Evolutionary conservation across 1,139 yeast species (phyloP), one percentile per base, ranked within the genome.

Genomic region (Yamadazyma pseudoaaseri): DNA sequence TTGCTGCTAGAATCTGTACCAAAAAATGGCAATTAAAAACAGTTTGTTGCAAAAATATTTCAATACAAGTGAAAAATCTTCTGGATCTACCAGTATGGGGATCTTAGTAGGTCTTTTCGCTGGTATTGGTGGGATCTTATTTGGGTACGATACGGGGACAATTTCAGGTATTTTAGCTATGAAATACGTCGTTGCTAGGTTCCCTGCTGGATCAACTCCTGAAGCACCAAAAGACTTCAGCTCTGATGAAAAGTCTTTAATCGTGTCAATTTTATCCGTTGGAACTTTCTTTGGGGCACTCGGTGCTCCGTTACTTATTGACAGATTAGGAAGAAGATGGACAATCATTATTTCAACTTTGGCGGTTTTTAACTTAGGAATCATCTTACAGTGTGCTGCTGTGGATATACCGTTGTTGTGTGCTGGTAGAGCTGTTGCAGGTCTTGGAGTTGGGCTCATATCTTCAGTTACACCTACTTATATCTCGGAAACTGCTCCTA

Each of bases 71-170:
- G 71, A 64, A 42, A 69, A 66, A 53, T 70, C 62, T 48, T 71
- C 76, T 26, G 71, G 74, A 7, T 71, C 76, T 35, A 67, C 77
- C 41, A 54, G 66, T 43, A 54, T 70, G 57, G 65, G 72, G 32
- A 72, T 73, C 45, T 61, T 58, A 52, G 54, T 64, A 56, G 70
- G 79, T 70, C 48, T 54, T 20, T 65, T 63, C 41, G 71, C 70
- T 38, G 82, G 85, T 39, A 76, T 79, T 47, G 86, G 84, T 61
- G 86, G 86, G 51, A 44, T 79, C 49, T 77, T 81, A 42, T 82
- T 73, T 54, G 89, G 89, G 44, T 81, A 81, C 74, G 89, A 81
- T 62, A 81, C 89, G 18, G 89, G 89, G 62, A 79, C 86, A 46
- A 81, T 82, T 52, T 75, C 84, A 24, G 95, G 95, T 51, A 79